Evolutionary conservation across 2,329 filamentous ascomycete species (phyloP).

Genomic region (Cercospora brassicicola): DNA sequence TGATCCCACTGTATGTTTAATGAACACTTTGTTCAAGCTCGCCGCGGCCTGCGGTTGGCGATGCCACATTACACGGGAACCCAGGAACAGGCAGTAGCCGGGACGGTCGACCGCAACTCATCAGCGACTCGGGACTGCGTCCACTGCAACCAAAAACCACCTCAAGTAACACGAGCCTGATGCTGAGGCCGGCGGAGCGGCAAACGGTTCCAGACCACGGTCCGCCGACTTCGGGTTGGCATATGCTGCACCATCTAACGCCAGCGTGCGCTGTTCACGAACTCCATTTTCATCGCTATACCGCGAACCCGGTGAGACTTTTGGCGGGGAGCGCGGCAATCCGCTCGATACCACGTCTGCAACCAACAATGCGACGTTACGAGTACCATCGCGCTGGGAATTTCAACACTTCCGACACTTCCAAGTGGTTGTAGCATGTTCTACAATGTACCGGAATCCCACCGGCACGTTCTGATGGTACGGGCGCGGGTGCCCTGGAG

Average conservation of each 20-base stretch:
- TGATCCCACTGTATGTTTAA: neutral
- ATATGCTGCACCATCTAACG: neutral
- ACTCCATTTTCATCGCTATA: neutral
- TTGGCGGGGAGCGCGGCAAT: neutral
- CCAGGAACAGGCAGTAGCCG: neutral
- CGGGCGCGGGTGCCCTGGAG: neutral
- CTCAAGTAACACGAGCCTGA: neutral
- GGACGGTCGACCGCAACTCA: neutral
- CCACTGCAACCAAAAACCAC: neutral
- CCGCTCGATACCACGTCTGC: neutral
- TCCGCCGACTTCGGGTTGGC: neutral
- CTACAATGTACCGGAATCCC: neutral
- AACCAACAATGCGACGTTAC: neutral
- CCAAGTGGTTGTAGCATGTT: neutral
- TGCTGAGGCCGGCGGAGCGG: neutral
- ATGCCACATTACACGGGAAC: neutral
- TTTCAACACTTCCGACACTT: neutral
- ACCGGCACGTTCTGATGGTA: neutral
- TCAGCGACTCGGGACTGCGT: neutral
- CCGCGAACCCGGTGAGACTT: neutral
- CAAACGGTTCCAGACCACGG: neutral
- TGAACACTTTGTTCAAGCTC: neutral
- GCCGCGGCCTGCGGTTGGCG: neutral
- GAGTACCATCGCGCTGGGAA: neutral
- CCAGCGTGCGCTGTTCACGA: neutral